phyloP scores from a whole-genome alignment of 164 flowering plant genomes.

The Buxus sempervirens region DNA sequence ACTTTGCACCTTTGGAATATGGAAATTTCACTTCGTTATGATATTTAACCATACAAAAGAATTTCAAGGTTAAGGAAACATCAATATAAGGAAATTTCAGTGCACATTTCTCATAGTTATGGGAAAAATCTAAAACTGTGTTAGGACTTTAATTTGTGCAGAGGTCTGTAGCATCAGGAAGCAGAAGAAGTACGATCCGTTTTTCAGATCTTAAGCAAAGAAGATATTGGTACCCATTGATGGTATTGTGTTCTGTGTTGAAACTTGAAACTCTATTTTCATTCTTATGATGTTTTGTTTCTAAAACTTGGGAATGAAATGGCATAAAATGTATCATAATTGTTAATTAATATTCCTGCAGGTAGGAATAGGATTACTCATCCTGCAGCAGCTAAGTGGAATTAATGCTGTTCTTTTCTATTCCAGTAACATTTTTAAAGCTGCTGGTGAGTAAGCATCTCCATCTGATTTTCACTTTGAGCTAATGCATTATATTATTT shows the following conservation, averaged over 20 bases:
- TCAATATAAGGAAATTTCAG: no score
- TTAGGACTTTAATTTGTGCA: slow-evolving; percentile 27
- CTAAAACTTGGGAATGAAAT: neutral
- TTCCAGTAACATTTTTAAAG: slow-evolving; percentile 69
- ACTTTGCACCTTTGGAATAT: no score
- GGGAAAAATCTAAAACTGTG: no score
- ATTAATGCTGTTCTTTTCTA: slow-evolving; percentile 88
- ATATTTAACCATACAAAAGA: no score
- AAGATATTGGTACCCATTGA: slow-evolving; percentile 84
- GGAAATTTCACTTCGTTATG: no score
- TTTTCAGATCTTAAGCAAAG: slow-evolving; percentile 68
- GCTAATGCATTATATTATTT: neutral
- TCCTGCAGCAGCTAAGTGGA: slow-evolving; percentile 85
- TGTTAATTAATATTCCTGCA: slow-evolving; percentile 28
- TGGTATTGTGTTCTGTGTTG: slow-evolving; percentile 39
- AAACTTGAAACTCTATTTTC: neutral
- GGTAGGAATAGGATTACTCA: slow-evolving; percentile 84
- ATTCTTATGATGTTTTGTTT: neutral
- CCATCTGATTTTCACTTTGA: neutral
- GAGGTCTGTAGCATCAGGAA: slow-evolving; percentile 68
- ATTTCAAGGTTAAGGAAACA: no score
- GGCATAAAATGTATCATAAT: neutral
- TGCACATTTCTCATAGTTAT: no score
- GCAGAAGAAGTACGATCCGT: slow-evolving; percentile 50
- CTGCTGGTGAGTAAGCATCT: slow-evolving; percentile 56